Evolutionary conservation across 345 rosid species (phyloP), one percentile per base, ranked within the genome.

Genomic region (Heritiera fomes): DNA sequence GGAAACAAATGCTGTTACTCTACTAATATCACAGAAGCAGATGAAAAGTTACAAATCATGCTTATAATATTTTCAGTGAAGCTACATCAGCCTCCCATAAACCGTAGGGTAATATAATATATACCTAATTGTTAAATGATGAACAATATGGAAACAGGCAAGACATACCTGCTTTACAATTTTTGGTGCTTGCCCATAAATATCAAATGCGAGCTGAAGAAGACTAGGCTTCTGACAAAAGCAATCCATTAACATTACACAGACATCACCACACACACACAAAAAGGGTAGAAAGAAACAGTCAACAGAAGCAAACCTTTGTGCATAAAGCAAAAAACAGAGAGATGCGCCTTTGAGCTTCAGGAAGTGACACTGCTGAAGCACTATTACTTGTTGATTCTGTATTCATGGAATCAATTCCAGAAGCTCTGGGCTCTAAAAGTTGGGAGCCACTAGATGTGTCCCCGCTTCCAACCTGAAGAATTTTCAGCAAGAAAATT

Each of bases 241-340:
- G 6, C 71, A 7, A 43, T 32, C 20, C 28, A 75, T 86, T 81
- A 87, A 88, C 76, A 74, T 55, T 28, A 67, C 45, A 50, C 43
- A 30, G 43, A 9, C 8, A 62, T 41, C 46, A 63, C 53, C 43
- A 34, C 49, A 64, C 15, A 32, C 23, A 38, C 17, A 30, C 7
- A 11, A 69, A 32, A 74, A 59, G 20, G 49, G 2, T 3, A 53
- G 60, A n/a, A 30, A 79, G 73, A 47, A 61, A 50, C 10, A 69
- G 40, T 76, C 65, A 74, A 56, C 64, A 81, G 77, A 43, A 68
- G 52, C 18, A 71, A 68, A 95, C 99, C 98, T 95, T 94, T 77
- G 92, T 92, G 82, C 98, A 95, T 72, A 95, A 90, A 80, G 99
- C 97, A 76, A 92, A 95, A 88, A 87, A 92, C 82, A 95, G 85